Percentiles rank a stretch among this genome's conserved stretches.
Conservation (phyloP, 192 early-diverging fungal genomes). For the Dimargaris verticillata region DNA sequence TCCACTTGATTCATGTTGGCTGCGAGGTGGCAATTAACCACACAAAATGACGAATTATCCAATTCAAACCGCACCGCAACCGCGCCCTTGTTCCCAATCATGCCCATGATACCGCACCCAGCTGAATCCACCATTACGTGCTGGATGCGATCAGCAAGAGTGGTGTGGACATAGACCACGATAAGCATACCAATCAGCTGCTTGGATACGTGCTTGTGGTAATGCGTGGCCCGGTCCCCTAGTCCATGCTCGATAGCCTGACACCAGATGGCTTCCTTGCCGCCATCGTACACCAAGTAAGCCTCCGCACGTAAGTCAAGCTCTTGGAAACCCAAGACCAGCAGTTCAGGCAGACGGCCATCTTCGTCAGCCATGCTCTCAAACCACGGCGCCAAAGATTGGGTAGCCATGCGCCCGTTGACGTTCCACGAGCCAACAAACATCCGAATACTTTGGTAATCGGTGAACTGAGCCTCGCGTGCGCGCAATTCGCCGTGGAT, state of each 20-base stretch:
- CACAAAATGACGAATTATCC: constrained; percentile 63
- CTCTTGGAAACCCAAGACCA: constrained; percentile 54
- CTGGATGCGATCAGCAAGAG: constrained; percentile 29
- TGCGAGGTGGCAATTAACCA: constrained; percentile 86
- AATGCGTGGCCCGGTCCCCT: constrained; percentile 28
- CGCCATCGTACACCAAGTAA: constrained; percentile 60
- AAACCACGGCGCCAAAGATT: constrained; percentile 48
- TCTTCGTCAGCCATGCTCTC: constrained; percentile 20
- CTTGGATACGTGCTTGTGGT: constrained; percentile 52
- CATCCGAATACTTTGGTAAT: constrained; percentile 19
- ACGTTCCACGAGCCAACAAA: constrained; percentile 89
- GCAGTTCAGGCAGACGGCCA: constrained; percentile 15
- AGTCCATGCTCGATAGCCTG: constrained; percentile 50
- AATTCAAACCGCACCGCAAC: constrained; percentile 63
- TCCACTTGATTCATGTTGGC: constrained; percentile 62
- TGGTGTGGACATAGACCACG: constrained; percentile 52
- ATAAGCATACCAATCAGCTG: constrained; percentile 84
- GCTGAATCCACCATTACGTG: constrained; percentile 50
- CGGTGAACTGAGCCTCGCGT: constrained; percentile 17
- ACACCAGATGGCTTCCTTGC: constrained; percentile 70
- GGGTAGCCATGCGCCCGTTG: constrained; percentile 48
- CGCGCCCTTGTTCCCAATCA: constrained; percentile 91
- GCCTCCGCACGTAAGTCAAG: constrained; percentile 74
- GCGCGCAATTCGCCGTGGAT: not conserved
- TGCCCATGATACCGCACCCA: constrained; percentile 72